Evolutionary conservation across 345 rosid species (phyloP).

Genomic region (Eucalyptus cloeziana): DNA sequence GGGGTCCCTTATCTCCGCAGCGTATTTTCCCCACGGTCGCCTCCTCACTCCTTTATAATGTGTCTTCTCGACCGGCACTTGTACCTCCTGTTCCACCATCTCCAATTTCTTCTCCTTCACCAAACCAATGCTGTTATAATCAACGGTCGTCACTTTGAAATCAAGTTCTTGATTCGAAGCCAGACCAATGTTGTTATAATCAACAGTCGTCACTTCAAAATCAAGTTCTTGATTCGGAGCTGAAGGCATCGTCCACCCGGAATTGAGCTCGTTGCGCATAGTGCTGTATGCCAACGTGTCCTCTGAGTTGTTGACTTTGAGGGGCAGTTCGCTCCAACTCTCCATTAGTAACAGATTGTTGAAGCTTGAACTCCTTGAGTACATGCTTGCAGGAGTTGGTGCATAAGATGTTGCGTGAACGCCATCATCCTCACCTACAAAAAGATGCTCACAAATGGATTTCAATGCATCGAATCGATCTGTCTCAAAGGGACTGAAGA

Average conservation of each 20-base stretch:
- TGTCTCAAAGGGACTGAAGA: not conserved
- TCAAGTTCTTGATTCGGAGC: not conserved
- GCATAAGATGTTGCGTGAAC: not conserved
- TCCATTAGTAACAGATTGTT: conserved; percentile 9
- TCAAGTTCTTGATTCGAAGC: not conserved
- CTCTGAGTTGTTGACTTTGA: conserved; percentile 16
- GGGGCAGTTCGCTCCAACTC: conserved; percentile 23
- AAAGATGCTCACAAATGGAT: not conserved
- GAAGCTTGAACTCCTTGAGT: conserved; percentile 16
- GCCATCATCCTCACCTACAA: not conserved
- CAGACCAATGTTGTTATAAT: not conserved
- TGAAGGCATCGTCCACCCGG: conserved; percentile 11
- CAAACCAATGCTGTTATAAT: not conserved
- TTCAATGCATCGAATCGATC: not conserved
- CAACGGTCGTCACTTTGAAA: not conserved
- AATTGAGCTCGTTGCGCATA: conserved; percentile 7
- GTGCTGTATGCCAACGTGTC: conserved; percentile 15
- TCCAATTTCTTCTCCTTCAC: not conserved
- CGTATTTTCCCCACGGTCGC: conserved; percentile 44
- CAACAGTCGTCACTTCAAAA: not conserved
- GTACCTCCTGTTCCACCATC: not conserved
- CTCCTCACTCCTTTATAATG: conserved; percentile 36
- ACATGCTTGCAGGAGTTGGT: not conserved
- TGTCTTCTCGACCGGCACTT: not conserved
- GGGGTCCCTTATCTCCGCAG: conserved; percentile 43